These are phyloP conservation scores for Stachybotrys chlorohalonatus DNA, from an alignment of 2,329 filamentous ascomycete genomes.

Conservation along the genomic window DNA sequence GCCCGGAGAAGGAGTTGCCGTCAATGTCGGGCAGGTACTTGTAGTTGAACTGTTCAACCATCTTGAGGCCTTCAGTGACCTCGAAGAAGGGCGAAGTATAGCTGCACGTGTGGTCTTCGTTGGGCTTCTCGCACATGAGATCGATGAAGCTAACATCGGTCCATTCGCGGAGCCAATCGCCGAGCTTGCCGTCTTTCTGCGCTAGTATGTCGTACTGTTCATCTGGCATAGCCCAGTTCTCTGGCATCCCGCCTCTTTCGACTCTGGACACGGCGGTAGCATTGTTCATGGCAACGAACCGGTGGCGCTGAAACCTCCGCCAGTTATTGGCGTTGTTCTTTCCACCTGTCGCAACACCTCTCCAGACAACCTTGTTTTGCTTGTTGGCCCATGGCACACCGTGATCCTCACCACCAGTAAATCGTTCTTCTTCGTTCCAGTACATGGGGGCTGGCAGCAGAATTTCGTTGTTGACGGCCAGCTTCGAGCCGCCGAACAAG, in stretches of 20 bases:
- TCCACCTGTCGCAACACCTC: conserved; percentile 59
- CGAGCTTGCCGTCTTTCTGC: conserved; percentile 32
- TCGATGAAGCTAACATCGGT: conserved; percentile 45
- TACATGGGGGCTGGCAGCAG: conserved; percentile 62
- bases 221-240: conserved; percentile 46
- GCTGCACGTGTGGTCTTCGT: conserved; percentile 29
- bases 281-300: conserved; percentile 67
- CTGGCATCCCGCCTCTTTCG: conserved; percentile 32
- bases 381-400: conserved; percentile 52
- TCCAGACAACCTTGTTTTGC: conserved; percentile 46
- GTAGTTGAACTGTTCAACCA: conserved; percentile 46
- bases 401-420: conserved; percentile 45
- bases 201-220: conserved; percentile 38
- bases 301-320: conserved; percentile 65
- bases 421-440: conserved; percentile 53
- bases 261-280: conserved; percentile 45
- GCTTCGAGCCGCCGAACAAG: conserved; percentile 60
- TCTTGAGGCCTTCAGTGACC: conserved; percentile 25
- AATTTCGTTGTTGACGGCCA: conserved; percentile 62
- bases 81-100: conserved; percentile 40
- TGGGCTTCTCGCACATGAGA: conserved; percentile 37
- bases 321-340: conserved; percentile 52
- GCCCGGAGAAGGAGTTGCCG: conserved; percentile 61
- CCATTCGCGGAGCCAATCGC: conserved; percentile 39
- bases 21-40: conserved; percentile 73